phyloP scores from a whole-genome alignment of 768 basidiomycete species.

The Tylopilus vinaceipallidus region DNA sequence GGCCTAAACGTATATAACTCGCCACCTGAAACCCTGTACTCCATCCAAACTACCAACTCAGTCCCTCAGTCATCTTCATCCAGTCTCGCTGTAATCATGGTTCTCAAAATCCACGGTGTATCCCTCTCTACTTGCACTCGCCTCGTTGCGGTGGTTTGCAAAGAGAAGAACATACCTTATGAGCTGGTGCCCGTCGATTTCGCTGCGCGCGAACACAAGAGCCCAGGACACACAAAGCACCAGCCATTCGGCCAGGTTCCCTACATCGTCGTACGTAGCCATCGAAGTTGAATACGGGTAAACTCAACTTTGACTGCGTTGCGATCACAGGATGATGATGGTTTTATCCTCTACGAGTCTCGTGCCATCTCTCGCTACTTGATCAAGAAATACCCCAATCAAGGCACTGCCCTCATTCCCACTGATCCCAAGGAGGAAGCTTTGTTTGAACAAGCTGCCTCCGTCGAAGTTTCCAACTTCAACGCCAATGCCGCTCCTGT shows the following conservation, averaged over 20 bases:
- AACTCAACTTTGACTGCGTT: background rate
- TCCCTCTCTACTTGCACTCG: conserved; percentile 45
- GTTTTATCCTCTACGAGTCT: conserved; percentile 42
- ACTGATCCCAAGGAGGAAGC: conserved; percentile 33
- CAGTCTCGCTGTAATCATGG: conserved; percentile 33
- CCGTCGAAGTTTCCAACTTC: conserved; percentile 53
- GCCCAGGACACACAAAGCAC: conserved; percentile 40
- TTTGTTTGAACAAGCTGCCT: conserved; percentile 34
- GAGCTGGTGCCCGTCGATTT: conserved; percentile 46
- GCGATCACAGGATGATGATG: conserved; percentile 33
- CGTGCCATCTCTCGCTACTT: conserved; percentile 51
- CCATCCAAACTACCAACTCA: background rate
- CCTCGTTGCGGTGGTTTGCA: conserved; percentile 48
- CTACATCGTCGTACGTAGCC: conserved; percentile 21
- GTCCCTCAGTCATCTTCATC: background rate
- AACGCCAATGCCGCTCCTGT: conserved; percentile 39
- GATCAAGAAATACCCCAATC: conserved; percentile 48
- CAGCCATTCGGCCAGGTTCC: conserved; percentile 60
- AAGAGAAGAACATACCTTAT: conserved; percentile 57
- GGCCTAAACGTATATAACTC: conserved; percentile 12
- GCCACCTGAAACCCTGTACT: background rate
- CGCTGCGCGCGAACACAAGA: conserved; percentile 44
- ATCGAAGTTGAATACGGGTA: no score
- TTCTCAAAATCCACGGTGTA: conserved; percentile 36
- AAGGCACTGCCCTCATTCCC: conserved; percentile 55